phyloP scores from a whole-genome alignment of 2,329 filamentous ascomycete genomes.

The Hymenoscyphus fructigenus region DNA sequence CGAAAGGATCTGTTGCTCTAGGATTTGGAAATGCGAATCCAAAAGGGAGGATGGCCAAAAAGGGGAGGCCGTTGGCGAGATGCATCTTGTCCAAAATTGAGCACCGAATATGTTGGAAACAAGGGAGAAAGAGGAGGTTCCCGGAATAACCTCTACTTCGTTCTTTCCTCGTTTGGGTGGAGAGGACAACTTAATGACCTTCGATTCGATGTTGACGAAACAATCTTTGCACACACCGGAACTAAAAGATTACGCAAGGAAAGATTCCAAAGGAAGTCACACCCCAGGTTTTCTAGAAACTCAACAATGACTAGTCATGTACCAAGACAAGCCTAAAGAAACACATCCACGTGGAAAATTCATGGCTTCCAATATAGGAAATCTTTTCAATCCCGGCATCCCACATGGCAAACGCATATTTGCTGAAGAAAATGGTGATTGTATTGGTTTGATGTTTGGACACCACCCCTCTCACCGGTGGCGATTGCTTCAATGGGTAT shows the following conservation, averaged over 20 bases:
- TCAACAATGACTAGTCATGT: not conserved
- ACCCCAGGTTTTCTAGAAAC: not conserved
- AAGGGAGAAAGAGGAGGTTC: not conserved
- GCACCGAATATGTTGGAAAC: not conserved
- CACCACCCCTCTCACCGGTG: too few species aligned
- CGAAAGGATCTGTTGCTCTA: not conserved
- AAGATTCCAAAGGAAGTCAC: not conserved
- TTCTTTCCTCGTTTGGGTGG: not conserved
- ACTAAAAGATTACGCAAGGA: not conserved
- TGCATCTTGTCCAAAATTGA: not conserved
- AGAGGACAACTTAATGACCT: not conserved
- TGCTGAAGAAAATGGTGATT: not conserved
- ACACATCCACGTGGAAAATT: not conserved
- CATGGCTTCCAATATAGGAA: not conserved
- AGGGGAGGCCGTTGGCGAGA: not conserved
- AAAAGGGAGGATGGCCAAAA: not conserved
- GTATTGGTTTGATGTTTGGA: too few species aligned
- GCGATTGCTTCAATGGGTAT: too few species aligned
- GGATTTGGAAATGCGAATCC: slow-evolving; percentile 3
- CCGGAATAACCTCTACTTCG: not conserved
- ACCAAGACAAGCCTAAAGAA: not conserved
- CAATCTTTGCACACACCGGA: not conserved
- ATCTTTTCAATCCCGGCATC: not conserved
- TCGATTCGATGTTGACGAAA: not conserved
- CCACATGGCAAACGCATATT: not conserved